phyloP scores from a whole-genome alignment of 2,329 filamentous ascomycete genomes.

The Escovopsis sp. region DNA sequence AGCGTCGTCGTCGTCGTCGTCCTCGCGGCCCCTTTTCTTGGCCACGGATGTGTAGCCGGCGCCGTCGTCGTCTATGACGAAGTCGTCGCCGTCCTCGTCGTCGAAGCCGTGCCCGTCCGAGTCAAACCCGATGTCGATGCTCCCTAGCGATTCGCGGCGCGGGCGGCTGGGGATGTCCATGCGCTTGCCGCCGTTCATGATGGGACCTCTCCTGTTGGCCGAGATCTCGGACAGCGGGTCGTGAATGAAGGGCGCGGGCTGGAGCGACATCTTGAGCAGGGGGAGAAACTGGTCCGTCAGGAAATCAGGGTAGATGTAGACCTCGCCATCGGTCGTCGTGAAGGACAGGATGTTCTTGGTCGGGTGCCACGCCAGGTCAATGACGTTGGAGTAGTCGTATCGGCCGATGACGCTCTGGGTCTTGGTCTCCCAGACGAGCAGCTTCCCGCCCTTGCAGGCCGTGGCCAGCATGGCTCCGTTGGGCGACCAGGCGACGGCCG shows the following conservation, averaged over 20 bases:
- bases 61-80: constrained; percentile 89
- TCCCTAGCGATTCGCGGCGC: constrained; percentile 54
- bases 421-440: constrained; percentile 79
- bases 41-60: constrained; percentile 63
- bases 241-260: constrained; percentile 76
- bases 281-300: constrained; percentile 42
- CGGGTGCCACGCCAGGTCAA: constrained; percentile 84
- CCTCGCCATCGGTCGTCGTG: constrained; percentile 80
- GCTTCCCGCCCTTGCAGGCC: constrained; percentile 51
- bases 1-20: constrained; percentile 34
- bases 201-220: constrained; percentile 42
- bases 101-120: constrained; percentile 23
- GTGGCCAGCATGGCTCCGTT: constrained; percentile 79
- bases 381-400: constrained; percentile 68
- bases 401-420: constrained; percentile 69
- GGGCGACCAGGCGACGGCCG: constrained; percentile 80
- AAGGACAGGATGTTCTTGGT: constrained; percentile 80
- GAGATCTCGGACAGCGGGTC: constrained; percentile 59
- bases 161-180: constrained; percentile 31
- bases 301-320: constrained; percentile 74
- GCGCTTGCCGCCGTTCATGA: constrained; percentile 37
- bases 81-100: constrained; percentile 59
- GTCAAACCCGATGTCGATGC: constrained; percentile 47
- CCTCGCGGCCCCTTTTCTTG: constrained; percentile 35
- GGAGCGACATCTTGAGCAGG: constrained; percentile 42